Base-by-base conservation (phyloP, 192 early-diverging fungal species). In the Entomortierella parvispora region DNA sequence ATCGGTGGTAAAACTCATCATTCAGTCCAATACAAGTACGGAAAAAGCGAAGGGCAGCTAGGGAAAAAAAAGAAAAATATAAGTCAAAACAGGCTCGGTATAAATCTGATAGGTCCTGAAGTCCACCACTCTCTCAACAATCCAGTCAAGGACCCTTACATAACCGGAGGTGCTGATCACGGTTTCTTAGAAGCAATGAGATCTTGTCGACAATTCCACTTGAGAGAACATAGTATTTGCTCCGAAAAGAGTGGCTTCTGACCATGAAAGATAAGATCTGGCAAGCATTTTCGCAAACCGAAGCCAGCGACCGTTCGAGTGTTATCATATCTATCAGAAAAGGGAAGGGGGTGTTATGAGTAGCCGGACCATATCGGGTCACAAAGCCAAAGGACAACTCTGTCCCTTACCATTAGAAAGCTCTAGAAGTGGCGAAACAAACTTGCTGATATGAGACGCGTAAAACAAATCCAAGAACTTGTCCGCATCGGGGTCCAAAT, bases 381-480 rank as follows among this genome's bases (percentile, higher is more conserved):
- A 42, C 61, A 33, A 11, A 58, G 50, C 29, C 26, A 49, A 28
- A 65, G 68, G 49, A 34, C 46, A 37, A 22, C 63, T 55, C 34
- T 33, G 7, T 68, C 23, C 10, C 33, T 42, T 11, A 86, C 70
- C 51, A 74, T 79, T 58, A 76, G 81, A 79, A 6, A 93, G 61
- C 28, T 71, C 69, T 29, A 85, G 63, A 34, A 98, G 62, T 0
- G 93, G 93, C 33, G 84, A 80, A n/a, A 93, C 81, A 33, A 94
- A 80, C 32, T 80, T 81, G 25, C 42, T 65, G 14, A 87, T 84
- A 58, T 90, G 90, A 0, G 81, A 72, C 20, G 90, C 86, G 80
- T 96, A 97, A 79, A 97, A 96, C 28, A 92, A 58, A 6, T 84
- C 74, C 51, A 97, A 71, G 55, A 96, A 96, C n/a, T 87, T 85